Evolutionary conservation across 2,329 filamentous ascomycete genomes (phyloP), one percentile per base, ranked within the genome.

Genomic region (Monosporascus sp.): DNA sequence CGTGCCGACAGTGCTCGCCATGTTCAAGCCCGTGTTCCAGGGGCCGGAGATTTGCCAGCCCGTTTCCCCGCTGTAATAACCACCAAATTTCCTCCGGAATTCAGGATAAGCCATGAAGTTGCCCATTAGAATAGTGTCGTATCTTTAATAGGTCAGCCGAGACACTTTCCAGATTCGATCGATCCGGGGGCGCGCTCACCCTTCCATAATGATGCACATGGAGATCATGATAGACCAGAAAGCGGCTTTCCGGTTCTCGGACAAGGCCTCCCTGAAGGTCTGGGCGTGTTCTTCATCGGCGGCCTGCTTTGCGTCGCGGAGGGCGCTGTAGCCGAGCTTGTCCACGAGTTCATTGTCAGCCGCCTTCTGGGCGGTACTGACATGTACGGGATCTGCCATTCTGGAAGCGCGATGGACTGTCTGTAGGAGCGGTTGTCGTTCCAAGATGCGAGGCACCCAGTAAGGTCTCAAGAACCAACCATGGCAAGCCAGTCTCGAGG

Each of bases 191-290:
- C 22, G n/a, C 7, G 31, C 63, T 44, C 53, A 67, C 60, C 66
- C 66, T 62, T 68, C 66, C 66, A 68, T 68, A 38, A 68, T 59
- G 37, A 68, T 67, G 5, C 64, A 61, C 61, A 67, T 61, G 1
- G 66, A 68, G 27, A 68, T 61, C 45, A 67, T 31, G 15, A 63
- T n/a, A 4, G 66, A 68, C 65, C 65, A 68, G 50, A 67, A 56
- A 5, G 61, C 62, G 15, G 64, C 66, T 50, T 49, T 63, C 24
- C 61, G 64, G 52, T 67, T 67, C 54, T 65, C 60, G 31, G 54
- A 54, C 48, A 68, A 20, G 11, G 64, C 65, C 36, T 67, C 61
- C 7, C 55, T 20, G 9, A 67, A 51, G 4, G 63, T 66, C 57
- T 67, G 64, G 22, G 62, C 55, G 49, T 67, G 66, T 27, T 68